Evolutionary conservation across 2,329 filamentous ascomycete species (phyloP), one percentile per base, ranked within the genome.

Genomic region (Alternaria gansuensis): DNA sequence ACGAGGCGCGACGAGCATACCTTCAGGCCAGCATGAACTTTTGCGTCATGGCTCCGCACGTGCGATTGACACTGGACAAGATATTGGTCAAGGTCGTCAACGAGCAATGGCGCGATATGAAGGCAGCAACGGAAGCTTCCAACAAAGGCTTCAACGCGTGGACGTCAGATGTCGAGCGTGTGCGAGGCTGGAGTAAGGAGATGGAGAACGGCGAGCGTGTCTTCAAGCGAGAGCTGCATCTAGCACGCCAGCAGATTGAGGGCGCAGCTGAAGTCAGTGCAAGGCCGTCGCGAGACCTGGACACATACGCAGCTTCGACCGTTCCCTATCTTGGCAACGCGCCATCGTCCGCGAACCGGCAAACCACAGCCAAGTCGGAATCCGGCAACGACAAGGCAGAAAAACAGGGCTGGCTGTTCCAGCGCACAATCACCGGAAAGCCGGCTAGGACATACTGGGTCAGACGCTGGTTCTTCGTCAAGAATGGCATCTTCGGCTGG

Each of bases 401-500:
- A 77, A 98, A 97, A 77, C 95, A 98, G 77, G 93, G 94, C 3
- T 99, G 95, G 95, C 81, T 99, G 2, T 96, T 93, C 75, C 77
- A 97, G 67, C 86, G 92, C 51, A 91, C 89, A 1, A 81, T 93
- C 7, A 88, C 91, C 1, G 93, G 93, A 34, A 98, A 97, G 76
- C 94, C 94, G 0, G 91, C 93, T 13, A 85, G 94, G 61, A 92
- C 93, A n/a, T 85, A 87, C 39, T 99, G 95, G 95, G 85, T 92
- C 26, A 87, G 92, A 59, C 86, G 94, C 52, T 99, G 95, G 95
- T 97, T 95, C 73, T 98, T 97, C 76, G 90, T 97, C 68, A 93
- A 94, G 64, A 90, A 96, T 72, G 94, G 95, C 37, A 95, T 98
- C 57, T 98, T 99, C 77, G 95, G 95, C 23, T 98, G 93, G 88